Percentiles rank a stretch among this genome's conserved stretches.
Conservation (phyloP, 2,329 filamentous ascomycete species). For the Sarocladium strictum region DNA sequence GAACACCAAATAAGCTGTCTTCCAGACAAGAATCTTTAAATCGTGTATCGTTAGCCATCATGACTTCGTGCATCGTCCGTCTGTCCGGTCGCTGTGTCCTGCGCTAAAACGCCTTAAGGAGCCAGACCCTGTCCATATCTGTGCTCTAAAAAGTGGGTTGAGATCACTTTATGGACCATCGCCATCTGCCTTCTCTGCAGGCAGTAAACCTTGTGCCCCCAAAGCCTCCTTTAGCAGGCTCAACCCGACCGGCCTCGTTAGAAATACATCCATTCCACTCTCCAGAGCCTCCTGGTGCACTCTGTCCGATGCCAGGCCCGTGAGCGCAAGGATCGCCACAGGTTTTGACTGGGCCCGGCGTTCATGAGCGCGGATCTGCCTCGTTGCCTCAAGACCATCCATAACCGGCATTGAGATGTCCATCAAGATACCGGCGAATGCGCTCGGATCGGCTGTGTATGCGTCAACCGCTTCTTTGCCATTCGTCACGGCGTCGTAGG, state of each 20-base stretch:
- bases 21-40: too few species aligned
- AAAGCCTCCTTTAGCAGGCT: slow-evolving; percentile 25
- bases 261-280: slow-evolving; percentile 46
- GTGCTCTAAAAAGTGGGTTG: too few species aligned
- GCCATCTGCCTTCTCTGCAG: too few species aligned
- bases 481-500: slow-evolving; percentile 25
- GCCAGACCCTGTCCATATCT: too few species aligned
- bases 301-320: slow-evolving; percentile 42
- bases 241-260: slow-evolving; percentile 47
- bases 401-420: slow-evolving; percentile 55
- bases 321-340: slow-evolving; percentile 45
- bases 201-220: background rate
- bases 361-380: slow-evolving; percentile 44
- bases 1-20: too few species aligned
- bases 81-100: too few species aligned
- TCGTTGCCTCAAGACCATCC: slow-evolving; percentile 45
- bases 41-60: too few species aligned
- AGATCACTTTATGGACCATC: too few species aligned
- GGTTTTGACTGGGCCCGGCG: slow-evolving; percentile 31
- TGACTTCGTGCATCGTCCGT: too few species aligned
- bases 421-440: slow-evolving; percentile 29
- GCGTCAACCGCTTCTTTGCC: slow-evolving; percentile 27
- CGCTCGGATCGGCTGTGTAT: slow-evolving; percentile 15
- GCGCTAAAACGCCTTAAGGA: too few species aligned
- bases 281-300: slow-evolving; percentile 47